Evolutionary conservation across 2,329 filamentous ascomycete species (phyloP), one percentile per base, ranked within the genome.

Genomic region (Dothideomycetidae sp.): DNA sequence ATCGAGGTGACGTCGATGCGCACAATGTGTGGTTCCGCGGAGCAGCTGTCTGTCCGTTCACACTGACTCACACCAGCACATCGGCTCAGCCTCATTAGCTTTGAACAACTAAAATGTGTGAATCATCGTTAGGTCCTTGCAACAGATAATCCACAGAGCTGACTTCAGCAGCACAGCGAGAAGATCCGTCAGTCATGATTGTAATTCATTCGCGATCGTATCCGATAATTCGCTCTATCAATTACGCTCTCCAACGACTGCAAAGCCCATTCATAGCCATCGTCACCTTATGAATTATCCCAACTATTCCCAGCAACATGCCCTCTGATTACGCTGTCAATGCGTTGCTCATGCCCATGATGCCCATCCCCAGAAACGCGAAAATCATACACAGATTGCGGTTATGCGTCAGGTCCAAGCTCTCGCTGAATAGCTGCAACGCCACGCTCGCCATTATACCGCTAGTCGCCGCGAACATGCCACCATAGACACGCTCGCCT

Each of bases 371-470:
- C 15, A 81, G 52, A 61, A 92, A 90, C 5, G 76, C 83, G 63
- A 83, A 86, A 15, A 73, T 66, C 51, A 85, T 82, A 58, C 81
- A 86, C 51, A 90, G 53, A 43, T 77, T 75, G 43, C 78, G 69
- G 51, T 78, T 78, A 61, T 92, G 84, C 47, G 83, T 86, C 52
- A 94, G 60, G 41, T 78, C 81, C 53, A 93, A 57, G 47, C 79
- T 80, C 63, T 98, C 86, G 3, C 81, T 78, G 52, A 94, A 88
- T 5, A 98, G 64, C 59, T 92, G 82, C 53, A 98, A 60, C 2
- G 80, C 85, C 18, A 98, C 90, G 49, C 81, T 90, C 17, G 84
- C 78, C 90, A 98, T 96, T 50, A 98, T 92, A 1, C 90, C 90
- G 1, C 85, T 77, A 0, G 88, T 96, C 7, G 77, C 65, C 5